Evolutionary conservation across 1,284 basidiomycete genomes (phyloP), one percentile per base, ranked within the genome.

Genomic region (Trametes hirsuta): DNA sequence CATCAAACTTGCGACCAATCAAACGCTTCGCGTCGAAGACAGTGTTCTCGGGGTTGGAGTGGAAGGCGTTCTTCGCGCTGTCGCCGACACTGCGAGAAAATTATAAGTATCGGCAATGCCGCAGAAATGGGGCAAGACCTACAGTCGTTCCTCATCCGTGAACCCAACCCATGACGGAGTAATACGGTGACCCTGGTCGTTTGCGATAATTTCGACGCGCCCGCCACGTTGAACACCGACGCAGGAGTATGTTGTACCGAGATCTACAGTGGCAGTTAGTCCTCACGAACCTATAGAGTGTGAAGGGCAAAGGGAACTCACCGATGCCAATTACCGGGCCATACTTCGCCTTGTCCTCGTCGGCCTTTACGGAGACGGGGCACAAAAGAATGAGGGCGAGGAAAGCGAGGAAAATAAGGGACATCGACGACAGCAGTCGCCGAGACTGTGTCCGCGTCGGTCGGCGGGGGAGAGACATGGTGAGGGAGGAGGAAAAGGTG

Each of bases 21-120:
- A 98, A 86, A 81, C 96, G 95, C 77, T 98, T 98, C 63, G 95
- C 95, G 77, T 98, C 96, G 73, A 98, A 98, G 69, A 97, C 91
- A 10, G 96, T 98, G 81, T 98, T 98, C 75, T 87, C 78, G 24
- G 96, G 95, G 80, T 97, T 97, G 15, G 87, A 82, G 73, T 88
- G 86, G 79, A 82, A 90, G 0, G 88, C 89, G 68, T 93, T 93
- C 76, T 91, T 93, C 42, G 91, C 90, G 53, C 82, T 79, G 74
- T 93, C 90, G 69, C 90, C 90, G 63, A 93, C 85, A 73, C 88
- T 90, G 56, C 56, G 11, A 48, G 55, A 21, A 35, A 10, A 52
- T 25, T 1, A 15, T 40, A 47, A 22, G 15, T 18, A n/a, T 48
- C 35, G 5, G 3, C 1, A n/a, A 37, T 22, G 41, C 21, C 21